These are phyloP conservation scores for Podaxis sp. DNA, from an alignment of 768 basidiomycete genomes.

Conservation along the genomic window DNA sequence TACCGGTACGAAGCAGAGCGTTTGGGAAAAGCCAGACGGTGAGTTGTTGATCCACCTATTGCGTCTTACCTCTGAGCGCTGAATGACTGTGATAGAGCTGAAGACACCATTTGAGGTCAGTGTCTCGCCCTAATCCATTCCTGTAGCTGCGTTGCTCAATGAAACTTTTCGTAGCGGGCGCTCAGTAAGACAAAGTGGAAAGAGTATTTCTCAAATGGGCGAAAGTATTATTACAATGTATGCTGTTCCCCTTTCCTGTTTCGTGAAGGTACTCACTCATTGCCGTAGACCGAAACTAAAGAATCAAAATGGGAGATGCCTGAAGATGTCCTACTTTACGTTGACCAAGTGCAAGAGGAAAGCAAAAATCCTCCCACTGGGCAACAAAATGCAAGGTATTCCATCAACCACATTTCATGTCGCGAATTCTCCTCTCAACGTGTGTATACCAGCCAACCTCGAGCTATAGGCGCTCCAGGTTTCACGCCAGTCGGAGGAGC, in stretches of 20 bases:
- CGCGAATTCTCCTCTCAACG: constrained; percentile 15
- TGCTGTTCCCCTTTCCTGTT: constrained; percentile 20
- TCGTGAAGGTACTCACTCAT: constrained; percentile 5
- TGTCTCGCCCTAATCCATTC: constrained; percentile 9
- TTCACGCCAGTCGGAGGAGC: constrained; percentile 41
- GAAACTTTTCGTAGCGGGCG: constrained; percentile 57
- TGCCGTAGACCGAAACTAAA: constrained; percentile 71
- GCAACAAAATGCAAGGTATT: constrained; percentile 9
- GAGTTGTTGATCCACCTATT: constrained; percentile 20
- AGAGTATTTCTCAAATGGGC: constrained; percentile 89
- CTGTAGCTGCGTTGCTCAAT: constrained; percentile 15
- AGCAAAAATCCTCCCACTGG: constrained; percentile 52
- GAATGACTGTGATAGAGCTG: constrained; percentile 51
- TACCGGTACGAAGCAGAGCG: constrained; percentile 81
- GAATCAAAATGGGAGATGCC: constrained; percentile 99
- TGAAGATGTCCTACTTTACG: constrained; percentile 80
- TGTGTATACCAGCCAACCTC: constrained; percentile 19
- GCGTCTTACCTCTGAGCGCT: not conserved
- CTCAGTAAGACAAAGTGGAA: constrained; percentile 92
- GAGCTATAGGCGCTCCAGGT: constrained; percentile 39
- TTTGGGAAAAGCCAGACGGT: constrained; percentile 99
- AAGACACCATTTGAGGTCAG: constrained; percentile 89
- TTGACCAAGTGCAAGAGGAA: constrained; percentile 71
- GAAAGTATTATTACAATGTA: constrained; percentile 91
- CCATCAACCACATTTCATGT: constrained; percentile 28